These are phyloP conservation scores for Phanerochaete sordida DNA, from an alignment of 768 basidiomycete genomes.

Conservation along the genomic window DNA sequence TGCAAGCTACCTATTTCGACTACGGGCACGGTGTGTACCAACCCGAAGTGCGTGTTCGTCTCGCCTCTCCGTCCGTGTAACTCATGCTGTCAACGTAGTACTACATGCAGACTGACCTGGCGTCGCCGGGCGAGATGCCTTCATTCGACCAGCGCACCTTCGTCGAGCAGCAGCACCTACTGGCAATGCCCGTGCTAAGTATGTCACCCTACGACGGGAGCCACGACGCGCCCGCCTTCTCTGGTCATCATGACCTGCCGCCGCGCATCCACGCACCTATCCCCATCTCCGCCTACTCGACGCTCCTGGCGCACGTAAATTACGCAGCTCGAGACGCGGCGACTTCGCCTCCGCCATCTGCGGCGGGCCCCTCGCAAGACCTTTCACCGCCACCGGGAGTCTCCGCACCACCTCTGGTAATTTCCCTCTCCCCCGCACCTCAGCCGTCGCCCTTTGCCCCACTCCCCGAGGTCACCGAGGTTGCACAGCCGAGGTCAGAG, in stretches of 20 bases:
- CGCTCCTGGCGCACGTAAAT: conserved; percentile 12
- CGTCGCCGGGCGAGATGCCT: too few species aligned
- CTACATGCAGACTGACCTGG: too few species aligned
- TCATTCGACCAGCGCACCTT: neutral
- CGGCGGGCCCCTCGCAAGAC: too few species aligned
- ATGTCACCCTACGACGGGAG: too few species aligned
- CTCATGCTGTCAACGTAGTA: too few species aligned
- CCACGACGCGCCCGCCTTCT: too few species aligned
- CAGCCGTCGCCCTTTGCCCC: neutral
- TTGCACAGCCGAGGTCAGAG: neutral
- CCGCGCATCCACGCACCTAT: conserved; percentile 20
- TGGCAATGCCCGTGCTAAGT: too few species aligned
- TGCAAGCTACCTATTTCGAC: neutral
- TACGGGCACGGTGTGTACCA: neutral
- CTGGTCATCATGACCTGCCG: too few species aligned
- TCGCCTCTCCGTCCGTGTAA: too few species aligned
- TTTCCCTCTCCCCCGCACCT: neutral
- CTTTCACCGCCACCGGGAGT: too few species aligned
- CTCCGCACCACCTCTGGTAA: neutral
- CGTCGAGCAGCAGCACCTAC: neutral
- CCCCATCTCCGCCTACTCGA: conserved; percentile 20
- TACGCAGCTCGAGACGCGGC: neutral
- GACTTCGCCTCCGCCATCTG: too few species aligned
- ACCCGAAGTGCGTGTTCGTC: neutral
- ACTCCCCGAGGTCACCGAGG: neutral